Evolutionary conservation across 2,329 filamentous ascomycete genomes (phyloP).

Genomic region (Epichloe scottii): DNA sequence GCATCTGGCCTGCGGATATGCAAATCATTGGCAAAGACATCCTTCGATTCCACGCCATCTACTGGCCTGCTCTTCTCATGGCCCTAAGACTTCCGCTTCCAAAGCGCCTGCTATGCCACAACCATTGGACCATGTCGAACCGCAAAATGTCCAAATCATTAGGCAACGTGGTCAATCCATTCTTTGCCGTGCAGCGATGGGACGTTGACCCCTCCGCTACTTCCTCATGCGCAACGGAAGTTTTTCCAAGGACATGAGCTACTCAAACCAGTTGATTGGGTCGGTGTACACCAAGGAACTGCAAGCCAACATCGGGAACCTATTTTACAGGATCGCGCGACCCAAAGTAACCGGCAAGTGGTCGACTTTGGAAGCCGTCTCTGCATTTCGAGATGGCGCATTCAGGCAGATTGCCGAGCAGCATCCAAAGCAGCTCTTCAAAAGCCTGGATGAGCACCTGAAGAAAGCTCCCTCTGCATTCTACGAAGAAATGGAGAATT

Average conservation of each 20-base stretch:
- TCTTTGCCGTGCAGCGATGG: slow-evolving; percentile 80
- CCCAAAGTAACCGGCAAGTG: slow-evolving; percentile 43
- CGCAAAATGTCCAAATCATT: slow-evolving; percentile 95
- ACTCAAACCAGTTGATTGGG: slow-evolving; percentile 67
- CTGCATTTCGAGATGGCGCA: slow-evolving; percentile 13
- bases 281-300: slow-evolving; percentile 69
- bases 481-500: slow-evolving; percentile 44
- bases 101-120: slow-evolving; percentile 72
- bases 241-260: slow-evolving; percentile 67
- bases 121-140: slow-evolving; percentile 86
- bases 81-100: slow-evolving; percentile 71
- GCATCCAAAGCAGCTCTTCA: slow-evolving; percentile 5
- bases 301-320: slow-evolving; percentile 67
- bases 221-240: slow-evolving; percentile 76
- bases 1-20: slow-evolving; percentile 80
- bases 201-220: slow-evolving; percentile 78
- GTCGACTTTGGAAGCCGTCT: slow-evolving; percentile 50
- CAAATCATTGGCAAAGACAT: slow-evolving; percentile 97
- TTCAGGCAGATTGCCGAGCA: slow-evolving; percentile 10
- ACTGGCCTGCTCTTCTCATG: slow-evolving; percentile 95
- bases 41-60: slow-evolving; percentile 87
- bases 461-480: slow-evolving; percentile 17
- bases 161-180: slow-evolving; percentile 90
- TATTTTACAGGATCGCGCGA: slow-evolving; percentile 57
- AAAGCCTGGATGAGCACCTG: slow-evolving; percentile 17